phyloP scores from a whole-genome alignment of 2,329 filamentous ascomycete species.

The Malbranchea zuffiana region DNA sequence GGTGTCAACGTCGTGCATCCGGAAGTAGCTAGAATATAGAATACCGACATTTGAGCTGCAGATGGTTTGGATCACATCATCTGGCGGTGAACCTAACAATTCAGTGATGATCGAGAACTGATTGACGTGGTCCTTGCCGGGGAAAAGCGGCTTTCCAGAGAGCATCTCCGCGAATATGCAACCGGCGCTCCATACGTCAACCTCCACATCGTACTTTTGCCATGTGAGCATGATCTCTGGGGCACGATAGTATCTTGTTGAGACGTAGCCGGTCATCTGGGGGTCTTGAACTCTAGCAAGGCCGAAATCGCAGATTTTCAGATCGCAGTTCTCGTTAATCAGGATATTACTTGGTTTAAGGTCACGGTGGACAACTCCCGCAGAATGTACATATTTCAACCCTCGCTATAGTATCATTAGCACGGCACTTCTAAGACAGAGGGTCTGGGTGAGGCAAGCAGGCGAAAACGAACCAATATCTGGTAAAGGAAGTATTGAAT shows the following conservation, averaged over 20 bases:
- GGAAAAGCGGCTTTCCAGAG: conserved; percentile 84
- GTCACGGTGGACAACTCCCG: conserved; percentile 93
- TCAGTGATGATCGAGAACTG: conserved; percentile 99
- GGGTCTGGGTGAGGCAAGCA: background rate
- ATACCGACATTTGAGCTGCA: conserved; percentile 83
- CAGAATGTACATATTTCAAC: conserved; percentile 97
- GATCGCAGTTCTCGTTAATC: conserved; percentile 98
- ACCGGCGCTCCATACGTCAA: conserved; percentile 98
- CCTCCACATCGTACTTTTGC: conserved; percentile 99
- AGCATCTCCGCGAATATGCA: conserved; percentile 99
- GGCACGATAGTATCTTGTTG: conserved; percentile 94
- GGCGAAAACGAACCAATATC: conserved; percentile 64
- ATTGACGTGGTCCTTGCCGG: conserved; percentile 98
- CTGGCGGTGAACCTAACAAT: conserved; percentile 85
- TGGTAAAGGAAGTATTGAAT: conserved; percentile 99
- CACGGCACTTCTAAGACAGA: background rate
- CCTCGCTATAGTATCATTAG: conserved; percentile 54
- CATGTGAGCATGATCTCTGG: conserved; percentile 99
- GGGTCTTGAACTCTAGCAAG: conserved; percentile 95
- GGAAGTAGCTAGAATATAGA: background rate
- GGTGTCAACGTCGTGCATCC: conserved; percentile 10
- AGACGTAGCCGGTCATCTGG: conserved; percentile 99
- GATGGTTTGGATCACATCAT: conserved; percentile 97
- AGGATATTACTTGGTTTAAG: conserved; percentile 98
- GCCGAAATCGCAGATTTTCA: conserved; percentile 99